Evolutionary conservation across 305 asterid species (phyloP).

Genomic region (Withania somnifera): DNA sequence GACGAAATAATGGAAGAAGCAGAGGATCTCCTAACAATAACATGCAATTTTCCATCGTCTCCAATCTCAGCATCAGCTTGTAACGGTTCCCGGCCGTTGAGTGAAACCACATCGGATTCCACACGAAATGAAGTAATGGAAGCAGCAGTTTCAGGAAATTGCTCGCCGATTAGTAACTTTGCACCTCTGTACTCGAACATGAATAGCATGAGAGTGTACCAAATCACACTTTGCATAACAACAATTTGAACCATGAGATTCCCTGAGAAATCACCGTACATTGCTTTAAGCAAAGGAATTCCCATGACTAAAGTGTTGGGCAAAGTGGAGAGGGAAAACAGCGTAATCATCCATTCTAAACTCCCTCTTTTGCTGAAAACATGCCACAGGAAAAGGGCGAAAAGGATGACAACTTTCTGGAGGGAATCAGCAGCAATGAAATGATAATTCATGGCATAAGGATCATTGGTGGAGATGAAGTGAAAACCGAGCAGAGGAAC

Average conservation of each 20-base stretch:
- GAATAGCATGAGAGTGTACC: conserved; percentile 83
- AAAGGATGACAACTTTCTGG: conserved; percentile 63
- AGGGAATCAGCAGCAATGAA: conserved; percentile 85
- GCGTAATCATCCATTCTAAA: conserved; percentile 74
- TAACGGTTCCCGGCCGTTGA: conserved; percentile 70
- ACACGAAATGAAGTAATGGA: conserved; percentile 67
- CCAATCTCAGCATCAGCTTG: conserved; percentile 89
- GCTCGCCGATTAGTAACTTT: conserved; percentile 52
- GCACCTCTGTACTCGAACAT: conserved; percentile 84
- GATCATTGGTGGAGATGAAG: conserved; percentile 68
- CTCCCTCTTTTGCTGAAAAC: conserved; percentile 39
- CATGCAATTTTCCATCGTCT: conserved; percentile 77
- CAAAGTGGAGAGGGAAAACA: conserved; percentile 70
- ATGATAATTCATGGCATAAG: conserved; percentile 76
- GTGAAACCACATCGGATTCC: conserved; percentile 73
- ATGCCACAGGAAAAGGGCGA: conserved; percentile 60
- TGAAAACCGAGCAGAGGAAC: conserved; percentile 82
- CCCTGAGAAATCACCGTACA: conserved; percentile 88
- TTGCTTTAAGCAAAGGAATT: conserved; percentile 64
- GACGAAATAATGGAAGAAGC: conserved; percentile 52
- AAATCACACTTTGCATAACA: conserved; percentile 74
- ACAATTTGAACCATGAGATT: conserved; percentile 85
- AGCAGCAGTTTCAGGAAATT: conserved; percentile 90
- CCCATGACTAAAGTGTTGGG: conserved; percentile 97
- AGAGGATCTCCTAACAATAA: conserved; percentile 55